Percentiles rank a stretch among this genome's conserved stretches.
These are phyloP conservation scores for Talaromyces sp. DNA, from an alignment of 2,329 filamentous ascomycete genomes.

Conservation along the genomic window DNA sequence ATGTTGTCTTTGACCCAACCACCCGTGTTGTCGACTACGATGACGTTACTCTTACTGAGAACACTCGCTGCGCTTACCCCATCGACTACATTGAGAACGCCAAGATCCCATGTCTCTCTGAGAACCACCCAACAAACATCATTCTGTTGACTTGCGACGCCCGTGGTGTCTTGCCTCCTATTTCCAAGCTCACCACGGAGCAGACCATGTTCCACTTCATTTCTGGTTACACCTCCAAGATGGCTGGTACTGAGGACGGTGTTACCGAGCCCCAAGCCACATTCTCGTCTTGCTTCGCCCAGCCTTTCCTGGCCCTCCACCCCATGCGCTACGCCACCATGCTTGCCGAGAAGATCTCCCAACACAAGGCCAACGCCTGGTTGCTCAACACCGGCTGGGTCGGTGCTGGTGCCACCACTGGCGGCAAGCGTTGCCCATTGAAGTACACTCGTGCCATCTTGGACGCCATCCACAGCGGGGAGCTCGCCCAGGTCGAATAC, in stretches of 20 bases:
- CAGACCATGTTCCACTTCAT: slow-evolving; percentile 99
- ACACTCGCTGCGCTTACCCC: slow-evolving; percentile 96
- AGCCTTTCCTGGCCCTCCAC: slow-evolving; percentile 97
- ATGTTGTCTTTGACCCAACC: slow-evolving; percentile 91
- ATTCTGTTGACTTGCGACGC: slow-evolving; percentile 97
- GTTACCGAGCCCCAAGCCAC: slow-evolving; percentile 96
- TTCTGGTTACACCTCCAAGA: slow-evolving; percentile 99
- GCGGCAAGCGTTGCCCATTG: slow-evolving; percentile 93
- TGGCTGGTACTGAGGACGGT: slow-evolving; percentile 97
- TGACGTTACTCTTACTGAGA: slow-evolving; percentile 90
- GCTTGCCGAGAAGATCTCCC: slow-evolving; percentile 95
- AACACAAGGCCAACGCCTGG: slow-evolving; percentile 96
- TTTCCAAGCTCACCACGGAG: slow-evolving; percentile 89
- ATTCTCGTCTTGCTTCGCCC: slow-evolving; percentile 98
- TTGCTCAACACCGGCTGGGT: slow-evolving; percentile 98
- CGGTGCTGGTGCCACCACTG: slow-evolving; percentile 82
- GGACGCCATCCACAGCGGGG: slow-evolving; percentile 94
- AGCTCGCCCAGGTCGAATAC: slow-evolving; percentile 88
- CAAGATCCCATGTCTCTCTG: slow-evolving; percentile 91
- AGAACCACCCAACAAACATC: slow-evolving; percentile 91
- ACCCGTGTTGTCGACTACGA: slow-evolving; percentile 94
- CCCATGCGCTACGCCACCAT: slow-evolving; percentile 99
- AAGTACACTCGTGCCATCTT: slow-evolving; percentile 99
- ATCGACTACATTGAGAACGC: slow-evolving; percentile 99
- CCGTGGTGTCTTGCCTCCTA: slow-evolving; percentile 92